Conservation (phyloP, 371 early-diverging fungal species). For the Mortierella sp. region DNA sequence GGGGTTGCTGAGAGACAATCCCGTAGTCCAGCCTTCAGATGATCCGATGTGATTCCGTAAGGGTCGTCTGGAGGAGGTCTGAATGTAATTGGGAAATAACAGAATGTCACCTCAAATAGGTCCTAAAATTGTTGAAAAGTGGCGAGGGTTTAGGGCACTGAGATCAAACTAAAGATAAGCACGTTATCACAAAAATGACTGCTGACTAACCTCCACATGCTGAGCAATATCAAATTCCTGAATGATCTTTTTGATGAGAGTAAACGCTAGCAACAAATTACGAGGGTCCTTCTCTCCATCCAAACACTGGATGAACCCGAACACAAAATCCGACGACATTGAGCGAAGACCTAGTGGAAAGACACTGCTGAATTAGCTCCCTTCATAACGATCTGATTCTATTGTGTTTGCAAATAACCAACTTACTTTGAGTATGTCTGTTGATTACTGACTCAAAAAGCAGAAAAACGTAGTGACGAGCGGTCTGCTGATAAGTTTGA, state of each 20-base stretch:
- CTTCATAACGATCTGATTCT: background rate
- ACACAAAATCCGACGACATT: conserved; percentile 76
- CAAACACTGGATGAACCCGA: conserved; percentile 88
- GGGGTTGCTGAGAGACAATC: conserved; percentile 79
- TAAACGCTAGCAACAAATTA: conserved; percentile 90
- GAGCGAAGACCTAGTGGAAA: conserved; percentile 44
- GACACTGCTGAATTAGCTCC: background rate
- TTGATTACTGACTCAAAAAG: conserved; percentile 61
- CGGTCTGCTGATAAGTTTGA: conserved; percentile 71
- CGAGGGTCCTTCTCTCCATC: conserved; percentile 99
- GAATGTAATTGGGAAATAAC: conserved; percentile 99
- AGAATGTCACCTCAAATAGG: conserved; percentile 94
- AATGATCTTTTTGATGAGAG: conserved; percentile 74
- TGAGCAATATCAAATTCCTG: conserved; percentile 79
- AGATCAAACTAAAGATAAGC: background rate
- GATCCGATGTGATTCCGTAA: conserved; percentile 92
- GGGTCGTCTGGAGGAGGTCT: conserved; percentile 95
- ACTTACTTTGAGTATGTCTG: conserved; percentile 39
- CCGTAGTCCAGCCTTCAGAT: conserved; percentile 81
- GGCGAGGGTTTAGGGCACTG: background rate
- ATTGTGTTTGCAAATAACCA: background rate
- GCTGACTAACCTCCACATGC: conserved; percentile 75
- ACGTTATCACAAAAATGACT: background rate
- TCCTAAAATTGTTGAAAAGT: conserved; percentile 60
- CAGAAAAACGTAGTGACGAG: conserved; percentile 64